Conservation (phyloP, 2,329 filamentous ascomycete species). For the Diaporthe sp. region DNA sequence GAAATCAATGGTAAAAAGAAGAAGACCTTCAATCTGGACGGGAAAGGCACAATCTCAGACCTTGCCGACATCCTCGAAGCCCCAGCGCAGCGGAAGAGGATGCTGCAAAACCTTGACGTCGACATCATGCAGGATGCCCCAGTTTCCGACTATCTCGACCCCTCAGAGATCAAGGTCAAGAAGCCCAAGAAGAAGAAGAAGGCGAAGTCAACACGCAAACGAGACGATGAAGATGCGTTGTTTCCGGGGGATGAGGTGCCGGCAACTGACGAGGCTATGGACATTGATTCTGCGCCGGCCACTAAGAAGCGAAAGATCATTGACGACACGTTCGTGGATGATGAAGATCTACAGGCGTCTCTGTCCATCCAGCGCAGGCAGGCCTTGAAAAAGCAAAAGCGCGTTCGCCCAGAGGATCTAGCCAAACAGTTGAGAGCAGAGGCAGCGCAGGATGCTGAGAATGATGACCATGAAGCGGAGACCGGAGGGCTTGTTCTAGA, state of each 20-base stretch:
- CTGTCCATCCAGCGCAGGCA: slow-evolving; percentile 85
- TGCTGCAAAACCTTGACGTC: slow-evolving; percentile 79
- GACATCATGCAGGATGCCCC: slow-evolving; percentile 75
- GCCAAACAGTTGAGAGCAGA: slow-evolving; percentile 82
- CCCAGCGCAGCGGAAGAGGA: slow-evolving; percentile 69
- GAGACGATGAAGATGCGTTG: slow-evolving; percentile 72
- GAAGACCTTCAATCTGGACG: slow-evolving; percentile 89
- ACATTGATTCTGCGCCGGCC: slow-evolving; percentile 70
- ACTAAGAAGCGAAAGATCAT: slow-evolving; percentile 74
- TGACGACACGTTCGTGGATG: slow-evolving; percentile 82
- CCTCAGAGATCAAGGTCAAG: slow-evolving; percentile 90
- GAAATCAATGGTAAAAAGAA: slow-evolving; percentile 92
- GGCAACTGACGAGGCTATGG: slow-evolving; percentile 72
- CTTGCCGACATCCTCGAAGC: slow-evolving; percentile 65
- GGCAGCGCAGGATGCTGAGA: slow-evolving; percentile 64
- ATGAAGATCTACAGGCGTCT: slow-evolving; percentile 91
- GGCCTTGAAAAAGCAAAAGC: slow-evolving; percentile 93
- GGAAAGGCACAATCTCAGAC: slow-evolving; percentile 77
- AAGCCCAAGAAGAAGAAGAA: slow-evolving; percentile 97
- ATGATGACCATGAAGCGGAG: slow-evolving; percentile 55
- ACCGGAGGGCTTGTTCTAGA: slow-evolving; percentile 85
- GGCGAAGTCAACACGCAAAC: slow-evolving; percentile 79
- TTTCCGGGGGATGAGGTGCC: slow-evolving; percentile 57
- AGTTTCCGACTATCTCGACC: slow-evolving; percentile 88
- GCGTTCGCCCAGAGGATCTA: slow-evolving; percentile 86